Conservation (phyloP, 495 filamentous ascomycete species). For the Cairneyella variabilis region DNA sequence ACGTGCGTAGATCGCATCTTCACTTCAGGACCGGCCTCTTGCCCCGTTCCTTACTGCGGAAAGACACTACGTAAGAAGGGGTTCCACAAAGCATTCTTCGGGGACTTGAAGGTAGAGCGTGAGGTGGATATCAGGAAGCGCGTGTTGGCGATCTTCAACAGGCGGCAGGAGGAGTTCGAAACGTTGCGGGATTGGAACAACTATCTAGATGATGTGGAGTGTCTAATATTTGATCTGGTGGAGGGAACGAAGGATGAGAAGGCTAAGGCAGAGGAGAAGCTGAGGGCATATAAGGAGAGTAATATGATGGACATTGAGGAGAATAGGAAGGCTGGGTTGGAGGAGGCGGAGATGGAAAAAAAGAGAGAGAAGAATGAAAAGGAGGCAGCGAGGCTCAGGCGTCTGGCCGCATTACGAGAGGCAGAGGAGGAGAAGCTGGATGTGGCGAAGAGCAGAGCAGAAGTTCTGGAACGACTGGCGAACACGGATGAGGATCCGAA, state of each 20-base stretch:
- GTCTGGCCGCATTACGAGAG: slow-evolving; percentile 44
- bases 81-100: slow-evolving; percentile 87
- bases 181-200: slow-evolving; percentile 79
- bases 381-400: slow-evolving; percentile 45
- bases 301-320: slow-evolving; percentile 71
- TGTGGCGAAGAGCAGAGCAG: slow-evolving; percentile 41
- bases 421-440: slow-evolving; percentile 48
- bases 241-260: slow-evolving; percentile 62
- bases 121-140: slow-evolving; percentile 88
- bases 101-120: slow-evolving; percentile 83
- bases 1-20: slow-evolving; percentile 94
- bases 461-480: slow-evolving; percentile 47
- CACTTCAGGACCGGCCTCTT: slow-evolving; percentile 82
- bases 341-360: slow-evolving; percentile 57
- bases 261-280: slow-evolving; percentile 57
- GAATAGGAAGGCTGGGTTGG: slow-evolving; percentile 59
- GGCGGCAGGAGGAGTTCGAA: slow-evolving; percentile 85
- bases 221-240: slow-evolving; percentile 84
- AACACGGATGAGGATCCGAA: slow-evolving; percentile 40
- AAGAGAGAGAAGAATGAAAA: slow-evolving; percentile 56
- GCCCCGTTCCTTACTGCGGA: slow-evolving; percentile 82
- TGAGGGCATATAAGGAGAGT: slow-evolving; percentile 62
- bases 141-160: slow-evolving; percentile 82
- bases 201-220: slow-evolving; percentile 91
- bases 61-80: slow-evolving; percentile 78